phyloP scores from a whole-genome alignment of 1,284 basidiomycete genomes.

The Vanrija pseudolonga region DNA sequence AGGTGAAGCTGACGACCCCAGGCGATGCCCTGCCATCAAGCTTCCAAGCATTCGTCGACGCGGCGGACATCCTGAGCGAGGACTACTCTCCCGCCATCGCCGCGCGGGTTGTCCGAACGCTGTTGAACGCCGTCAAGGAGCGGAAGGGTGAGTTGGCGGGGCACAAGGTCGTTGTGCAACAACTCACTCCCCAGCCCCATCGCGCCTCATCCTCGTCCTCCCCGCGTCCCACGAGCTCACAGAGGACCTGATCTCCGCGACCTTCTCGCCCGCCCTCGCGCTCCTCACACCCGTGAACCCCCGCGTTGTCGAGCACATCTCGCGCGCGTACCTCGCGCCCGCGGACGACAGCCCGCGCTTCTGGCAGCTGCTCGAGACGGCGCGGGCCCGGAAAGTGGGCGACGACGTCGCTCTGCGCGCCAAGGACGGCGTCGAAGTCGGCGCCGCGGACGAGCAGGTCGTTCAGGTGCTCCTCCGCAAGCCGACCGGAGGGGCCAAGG shows the following conservation, averaged over 20 bases:
- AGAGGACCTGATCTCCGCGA: slow-evolving; percentile 58
- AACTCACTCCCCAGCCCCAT: slow-evolving; percentile 52
- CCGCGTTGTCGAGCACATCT: slow-evolving; percentile 62
- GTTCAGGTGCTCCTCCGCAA: slow-evolving; percentile 41
- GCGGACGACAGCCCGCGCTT: slow-evolving; percentile 48
- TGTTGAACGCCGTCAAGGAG: slow-evolving; percentile 16
- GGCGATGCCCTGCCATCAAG: slow-evolving; percentile 14
- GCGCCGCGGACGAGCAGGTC: slow-evolving; percentile 12
- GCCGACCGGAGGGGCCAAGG: slow-evolving; percentile 46
- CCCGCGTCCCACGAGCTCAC: slow-evolving; percentile 57
- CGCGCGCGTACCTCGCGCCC: slow-evolving; percentile 58
- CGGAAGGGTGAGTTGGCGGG: background rate
- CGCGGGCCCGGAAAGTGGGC: slow-evolving; percentile 17
- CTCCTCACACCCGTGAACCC: slow-evolving; percentile 65
- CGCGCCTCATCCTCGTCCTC: slow-evolving; percentile 64
- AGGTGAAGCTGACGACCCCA: slow-evolving; percentile 4
- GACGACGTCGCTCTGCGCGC: slow-evolving; percentile 26
- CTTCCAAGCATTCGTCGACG: slow-evolving; percentile 43
- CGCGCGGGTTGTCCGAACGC: slow-evolving; percentile 24
- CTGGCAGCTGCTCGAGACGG: slow-evolving; percentile 35
- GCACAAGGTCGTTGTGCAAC: background rate
- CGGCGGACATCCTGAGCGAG: slow-evolving; percentile 38
- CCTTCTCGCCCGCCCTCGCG: slow-evolving; percentile 63
- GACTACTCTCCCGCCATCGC: slow-evolving; percentile 26
- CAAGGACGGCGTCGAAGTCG: slow-evolving; percentile 14